These are phyloP conservation scores for Sporodiniella umbellata DNA, from an alignment of 371 early-diverging fungal genomes.

Conservation along the genomic window DNA sequence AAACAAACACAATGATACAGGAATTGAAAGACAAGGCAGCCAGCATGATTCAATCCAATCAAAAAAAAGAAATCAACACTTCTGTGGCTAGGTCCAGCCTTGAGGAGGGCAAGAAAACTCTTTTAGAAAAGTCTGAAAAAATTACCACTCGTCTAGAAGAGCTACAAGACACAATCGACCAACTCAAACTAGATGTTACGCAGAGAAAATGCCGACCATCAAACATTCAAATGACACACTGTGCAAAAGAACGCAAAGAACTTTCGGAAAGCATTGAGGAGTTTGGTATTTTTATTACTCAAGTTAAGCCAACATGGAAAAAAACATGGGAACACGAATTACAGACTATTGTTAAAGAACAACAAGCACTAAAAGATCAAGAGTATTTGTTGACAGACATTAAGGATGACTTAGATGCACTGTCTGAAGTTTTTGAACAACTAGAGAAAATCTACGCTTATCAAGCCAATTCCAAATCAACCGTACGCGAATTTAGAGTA, in stretches of 20 bases:
- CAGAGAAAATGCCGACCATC: conserved; percentile 73
- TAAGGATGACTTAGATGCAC: conserved; percentile 62
- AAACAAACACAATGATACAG: conserved; percentile 35
- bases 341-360: conserved; percentile 78
- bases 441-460: conserved; percentile 67
- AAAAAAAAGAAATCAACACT: conserved; percentile 38
- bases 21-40: conserved; percentile 44
- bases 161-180: conserved; percentile 69
- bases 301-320: conserved; percentile 74
- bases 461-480: conserved; percentile 39
- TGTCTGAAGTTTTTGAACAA: conserved; percentile 62
- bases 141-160: conserved; percentile 69
- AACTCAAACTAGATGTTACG: conserved; percentile 75
- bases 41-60: conserved; percentile 28
- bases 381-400: conserved; percentile 70
- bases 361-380: conserved; percentile 76
- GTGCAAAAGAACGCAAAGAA: conserved; percentile 53
- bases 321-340: conserved; percentile 83
- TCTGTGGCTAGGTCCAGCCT: conserved; percentile 41
- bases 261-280: conserved; percentile 55
- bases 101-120: conserved; percentile 63
- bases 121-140: conserved; percentile 59
- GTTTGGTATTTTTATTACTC: conserved; percentile 58
- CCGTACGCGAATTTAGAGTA: conserved; percentile 53
- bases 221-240: conserved; percentile 56